These are phyloP conservation scores for Lippia alba DNA, from an alignment of 305 asterid species.

Conservation along the genomic window DNA sequence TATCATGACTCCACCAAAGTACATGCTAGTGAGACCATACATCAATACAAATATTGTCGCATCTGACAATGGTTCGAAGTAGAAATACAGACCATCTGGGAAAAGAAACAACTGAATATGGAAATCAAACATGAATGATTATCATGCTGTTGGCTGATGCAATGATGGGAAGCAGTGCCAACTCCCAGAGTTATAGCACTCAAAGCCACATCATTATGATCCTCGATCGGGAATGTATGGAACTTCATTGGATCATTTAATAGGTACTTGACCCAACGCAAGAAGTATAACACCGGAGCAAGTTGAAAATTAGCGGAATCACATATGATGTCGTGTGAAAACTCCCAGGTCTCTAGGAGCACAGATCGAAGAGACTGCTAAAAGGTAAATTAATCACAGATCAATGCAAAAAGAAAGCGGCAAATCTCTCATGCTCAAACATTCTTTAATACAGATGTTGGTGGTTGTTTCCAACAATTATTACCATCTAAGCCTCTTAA, in stretches of 20 bases:
- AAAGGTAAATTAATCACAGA: too few species aligned
- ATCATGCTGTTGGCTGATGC: constrained; percentile 99
- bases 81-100: constrained; percentile 98
- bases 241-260: constrained; percentile 88
- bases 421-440: constrained; percentile 25
- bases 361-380: too few species aligned
- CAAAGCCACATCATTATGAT: constrained; percentile 81
- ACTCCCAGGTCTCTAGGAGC: too few species aligned
- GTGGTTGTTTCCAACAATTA: too few species aligned
- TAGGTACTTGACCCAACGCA: constrained; percentile 91
- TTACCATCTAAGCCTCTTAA: too few species aligned
- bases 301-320: constrained; percentile 35
- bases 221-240: constrained; percentile 86
- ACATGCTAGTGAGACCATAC: constrained; percentile 99
- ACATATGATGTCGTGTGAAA: constrained; percentile 16
- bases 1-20: constrained; percentile 99
- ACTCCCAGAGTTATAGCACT: constrained; percentile 87
- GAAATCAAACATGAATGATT: constrained; percentile 98
- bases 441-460: constrained; percentile 14
- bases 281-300: constrained; percentile 90
- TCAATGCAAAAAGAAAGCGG: not conserved
- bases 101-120: constrained; percentile 83
- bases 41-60: constrained; percentile 94
- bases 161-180: constrained; percentile 98
- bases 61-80: constrained; percentile 95